These are phyloP conservation scores for Tylopilus plumbeoviolaceoides DNA, from an alignment of 768 basidiomycete species.

Conservation along the genomic window DNA sequence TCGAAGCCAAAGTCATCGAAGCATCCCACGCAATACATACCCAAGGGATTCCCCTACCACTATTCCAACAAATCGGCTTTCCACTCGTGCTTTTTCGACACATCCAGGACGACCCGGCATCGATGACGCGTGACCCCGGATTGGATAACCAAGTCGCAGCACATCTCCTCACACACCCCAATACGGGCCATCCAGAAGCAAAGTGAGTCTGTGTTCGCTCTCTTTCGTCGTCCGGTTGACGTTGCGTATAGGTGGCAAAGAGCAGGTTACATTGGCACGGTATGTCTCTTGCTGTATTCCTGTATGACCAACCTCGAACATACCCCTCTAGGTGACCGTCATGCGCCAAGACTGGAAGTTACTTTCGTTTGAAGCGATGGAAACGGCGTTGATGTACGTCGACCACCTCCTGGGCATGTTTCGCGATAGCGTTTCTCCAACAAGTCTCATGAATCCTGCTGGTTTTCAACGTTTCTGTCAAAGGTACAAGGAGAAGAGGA, in stretches of 20 bases:
- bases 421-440: constrained; percentile 17
- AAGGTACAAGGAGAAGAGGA: constrained; percentile 19
- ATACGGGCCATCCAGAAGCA: constrained; percentile 22
- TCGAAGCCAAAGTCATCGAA: constrained; percentile 19
- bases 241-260: constrained; percentile 16
- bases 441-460: constrained; percentile 15
- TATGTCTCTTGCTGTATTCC: not conserved
- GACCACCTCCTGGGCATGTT: constrained; percentile 31
- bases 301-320: not conserved
- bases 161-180: constrained; percentile 28
- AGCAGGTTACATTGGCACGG: constrained; percentile 27
- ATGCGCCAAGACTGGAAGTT: constrained; percentile 24
- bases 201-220: constrained; percentile 6
- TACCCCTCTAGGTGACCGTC: constrained; percentile 19
- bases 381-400: constrained; percentile 32
- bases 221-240: not conserved
- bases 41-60: constrained; percentile 21
- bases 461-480: constrained; percentile 25
- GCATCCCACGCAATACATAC: constrained; percentile 26
- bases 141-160: constrained; percentile 31
- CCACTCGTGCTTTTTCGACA: constrained; percentile 30
- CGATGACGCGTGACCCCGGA: constrained; percentile 18
- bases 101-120: constrained; percentile 12
- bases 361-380: constrained; percentile 24
- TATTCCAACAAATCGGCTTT: constrained; percentile 27